Percentiles rank a stretch among this genome's conserved stretches.
Evolutionary conservation across 2,329 filamentous ascomycete species (phyloP).

Genomic region (Penicillium sp.): DNA sequence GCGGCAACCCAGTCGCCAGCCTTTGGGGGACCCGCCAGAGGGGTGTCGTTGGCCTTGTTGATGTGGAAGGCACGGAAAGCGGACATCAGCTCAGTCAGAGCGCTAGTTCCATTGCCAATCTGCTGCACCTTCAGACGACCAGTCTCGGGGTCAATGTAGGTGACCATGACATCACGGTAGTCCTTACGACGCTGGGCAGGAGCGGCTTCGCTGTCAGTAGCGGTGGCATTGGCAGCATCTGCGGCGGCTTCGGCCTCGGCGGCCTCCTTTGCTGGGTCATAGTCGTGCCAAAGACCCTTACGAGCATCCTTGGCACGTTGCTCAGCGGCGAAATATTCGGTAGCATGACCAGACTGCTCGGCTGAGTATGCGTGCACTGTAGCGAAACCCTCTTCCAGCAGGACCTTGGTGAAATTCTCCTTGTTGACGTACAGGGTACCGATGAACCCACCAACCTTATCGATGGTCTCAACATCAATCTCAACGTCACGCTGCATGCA

Average conservation of each 20-base stretch:
- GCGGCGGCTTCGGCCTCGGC: conserved; percentile 59
- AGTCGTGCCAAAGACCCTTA: conserved; percentile 90
- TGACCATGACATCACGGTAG: conserved; percentile 91
- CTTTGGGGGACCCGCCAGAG: conserved; percentile 76
- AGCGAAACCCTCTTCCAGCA: conserved; percentile 92
- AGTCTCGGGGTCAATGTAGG: conserved; percentile 75
- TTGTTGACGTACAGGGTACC: conserved; percentile 90
- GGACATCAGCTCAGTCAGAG: conserved; percentile 83
- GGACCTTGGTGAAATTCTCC: conserved; percentile 89
- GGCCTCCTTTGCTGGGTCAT: conserved; percentile 84
- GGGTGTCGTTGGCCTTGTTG: conserved; percentile 74
- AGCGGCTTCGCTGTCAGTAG: conserved; percentile 55
- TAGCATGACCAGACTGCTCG: conserved; percentile 87
- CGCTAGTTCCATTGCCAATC: conserved; percentile 80
- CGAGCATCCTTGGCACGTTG: conserved; percentile 82
- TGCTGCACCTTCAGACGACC: conserved; percentile 89
- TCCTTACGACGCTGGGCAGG: conserved; percentile 67
- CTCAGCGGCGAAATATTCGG: conserved; percentile 84
- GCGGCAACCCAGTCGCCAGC: conserved; percentile 88
- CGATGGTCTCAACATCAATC: conserved; percentile 89
- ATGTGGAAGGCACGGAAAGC: conserved; percentile 90
- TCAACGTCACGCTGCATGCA: conserved; percentile 95
- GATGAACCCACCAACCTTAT: conserved; percentile 97
- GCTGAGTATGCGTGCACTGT: conserved; percentile 93
- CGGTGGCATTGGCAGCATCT: conserved; percentile 50